Evolutionary conservation across 805 yeast genomes (phyloP).

Genomic region (Candida stauntonica): DNA sequence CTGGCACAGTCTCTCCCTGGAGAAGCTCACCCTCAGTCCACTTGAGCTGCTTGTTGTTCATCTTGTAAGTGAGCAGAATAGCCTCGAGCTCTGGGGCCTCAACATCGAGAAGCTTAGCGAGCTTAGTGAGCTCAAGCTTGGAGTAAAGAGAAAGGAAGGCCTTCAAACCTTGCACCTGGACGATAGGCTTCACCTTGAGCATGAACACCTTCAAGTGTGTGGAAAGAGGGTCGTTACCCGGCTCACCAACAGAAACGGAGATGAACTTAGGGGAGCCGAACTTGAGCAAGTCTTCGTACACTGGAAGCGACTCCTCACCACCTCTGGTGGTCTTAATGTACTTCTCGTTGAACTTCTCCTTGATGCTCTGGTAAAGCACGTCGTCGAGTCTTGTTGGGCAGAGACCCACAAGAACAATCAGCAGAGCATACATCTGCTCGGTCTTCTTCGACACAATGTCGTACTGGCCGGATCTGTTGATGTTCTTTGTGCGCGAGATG

Average conservation of each 20-base stretch:
- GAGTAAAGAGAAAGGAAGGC: constrained; percentile 43
- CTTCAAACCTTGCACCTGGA: constrained; percentile 38
- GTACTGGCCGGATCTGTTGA: constrained; percentile 39
- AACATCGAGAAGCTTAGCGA: constrained; percentile 36
- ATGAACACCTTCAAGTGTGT: constrained; percentile 42
- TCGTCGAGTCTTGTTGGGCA: constrained; percentile 46
- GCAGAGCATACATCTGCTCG: constrained; percentile 48
- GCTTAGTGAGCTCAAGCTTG: constrained; percentile 40
- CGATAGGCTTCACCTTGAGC: constrained; percentile 35
- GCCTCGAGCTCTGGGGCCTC: constrained; percentile 32
- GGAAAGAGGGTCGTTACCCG: constrained; percentile 36
- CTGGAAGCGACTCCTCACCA: constrained; percentile 36
- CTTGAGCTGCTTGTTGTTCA: constrained; percentile 41
- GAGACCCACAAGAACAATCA: constrained; percentile 42
- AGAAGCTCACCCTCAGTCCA: constrained; percentile 39
- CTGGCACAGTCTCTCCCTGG: constrained; percentile 36
- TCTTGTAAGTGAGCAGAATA: constrained; percentile 39
- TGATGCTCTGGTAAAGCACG: constrained; percentile 37
- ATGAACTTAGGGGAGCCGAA: constrained; percentile 48
- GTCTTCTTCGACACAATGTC: constrained; percentile 43
- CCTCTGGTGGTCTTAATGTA: constrained; percentile 38
- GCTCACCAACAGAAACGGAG: constrained; percentile 33
- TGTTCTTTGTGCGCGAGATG: constrained; percentile 42
- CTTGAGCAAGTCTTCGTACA: constrained; percentile 42
- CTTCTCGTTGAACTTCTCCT: constrained; percentile 45